phyloP scores from a whole-genome alignment of 2,329 filamentous ascomycete genomes.

The Botrytis paeoniae region DNA sequence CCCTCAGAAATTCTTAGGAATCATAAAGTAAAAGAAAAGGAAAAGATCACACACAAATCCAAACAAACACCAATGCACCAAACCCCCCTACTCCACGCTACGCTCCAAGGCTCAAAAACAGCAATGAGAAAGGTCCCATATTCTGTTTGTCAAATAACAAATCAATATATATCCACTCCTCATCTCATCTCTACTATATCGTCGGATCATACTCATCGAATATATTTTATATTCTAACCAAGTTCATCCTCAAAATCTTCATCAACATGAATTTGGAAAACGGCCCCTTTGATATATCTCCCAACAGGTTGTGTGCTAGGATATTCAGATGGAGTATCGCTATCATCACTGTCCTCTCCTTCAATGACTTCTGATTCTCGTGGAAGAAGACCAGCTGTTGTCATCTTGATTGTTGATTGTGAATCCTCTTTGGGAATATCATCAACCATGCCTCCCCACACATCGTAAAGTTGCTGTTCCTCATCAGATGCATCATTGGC shows the following conservation, averaged over 20 bases:
- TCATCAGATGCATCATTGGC: background rate
- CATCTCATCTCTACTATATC: background rate
- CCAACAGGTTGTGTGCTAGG: slow-evolving; percentile 16
- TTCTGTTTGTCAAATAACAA: background rate
- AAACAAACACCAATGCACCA: background rate
- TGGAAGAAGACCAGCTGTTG: background rate
- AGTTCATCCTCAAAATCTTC: slow-evolving; percentile 20
- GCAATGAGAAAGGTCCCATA: background rate
- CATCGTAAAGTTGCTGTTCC: slow-evolving; percentile 15
- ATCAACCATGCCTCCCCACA: slow-evolving; percentile 22
- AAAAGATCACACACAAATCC: background rate
- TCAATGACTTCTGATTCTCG: slow-evolving; percentile 2
- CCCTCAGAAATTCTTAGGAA: background rate
- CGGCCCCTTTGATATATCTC: background rate
- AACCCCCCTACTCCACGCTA: background rate
- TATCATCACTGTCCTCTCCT: slow-evolving; percentile 19
- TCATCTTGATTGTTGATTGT: slow-evolving; percentile 3
- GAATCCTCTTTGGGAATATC: slow-evolving; percentile 1
- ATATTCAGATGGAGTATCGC: slow-evolving; percentile 21
- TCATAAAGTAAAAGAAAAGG: background rate
- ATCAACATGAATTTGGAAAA: slow-evolving; percentile 20
- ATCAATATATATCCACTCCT: background rate
- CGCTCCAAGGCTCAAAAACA: background rate
- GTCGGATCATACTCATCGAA: background rate
- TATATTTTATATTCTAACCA: background rate